Evolutionary conservation across 495 filamentous ascomycete genomes (phyloP).

Genomic region (Aspergillus cavernicola): DNA sequence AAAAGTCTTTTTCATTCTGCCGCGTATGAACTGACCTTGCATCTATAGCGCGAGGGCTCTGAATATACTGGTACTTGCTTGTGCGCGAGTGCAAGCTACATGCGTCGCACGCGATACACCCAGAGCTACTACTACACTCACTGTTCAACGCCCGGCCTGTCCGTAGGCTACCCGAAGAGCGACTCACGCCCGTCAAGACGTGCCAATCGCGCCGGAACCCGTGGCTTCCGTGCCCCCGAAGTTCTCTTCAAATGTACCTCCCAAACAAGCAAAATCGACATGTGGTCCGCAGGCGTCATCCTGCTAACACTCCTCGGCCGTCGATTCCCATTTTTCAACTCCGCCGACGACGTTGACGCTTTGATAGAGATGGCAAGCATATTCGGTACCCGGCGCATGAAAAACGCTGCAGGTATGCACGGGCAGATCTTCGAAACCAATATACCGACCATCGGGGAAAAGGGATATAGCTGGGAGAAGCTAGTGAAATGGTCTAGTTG

Average conservation of each 20-base stretch:
- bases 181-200: constrained; percentile 83
- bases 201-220: constrained; percentile 92
- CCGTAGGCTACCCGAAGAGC: constrained; percentile 75
- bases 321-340: constrained; percentile 98
- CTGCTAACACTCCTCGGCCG: constrained; percentile 83
- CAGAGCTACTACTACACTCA: constrained; percentile 45
- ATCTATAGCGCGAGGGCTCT: constrained; percentile 37
- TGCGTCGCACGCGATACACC: constrained; percentile 36
- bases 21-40: neutral
- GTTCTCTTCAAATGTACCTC: constrained; percentile 96
- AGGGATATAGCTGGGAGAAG: constrained; percentile 83
- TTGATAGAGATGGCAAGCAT: constrained; percentile 96
- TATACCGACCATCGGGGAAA: constrained; percentile 81
- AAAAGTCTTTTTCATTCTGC: neutral
- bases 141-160: constrained; percentile 35
- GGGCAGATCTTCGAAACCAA: constrained; percentile 85
- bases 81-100: constrained; percentile 35
- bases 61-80: constrained; percentile 41
- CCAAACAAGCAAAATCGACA: constrained; percentile 93
- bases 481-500: constrained; percentile 87
- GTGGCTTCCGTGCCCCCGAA: constrained; percentile 93
- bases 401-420: constrained; percentile 72
- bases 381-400: constrained; percentile 84
- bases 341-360: constrained; percentile 91
- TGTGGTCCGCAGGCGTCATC: constrained; percentile 95